Percentiles rank a stretch among this genome's conserved stretches.
Evolutionary conservation across 73 alveolate species (phyloP).

Genomic region (Paramecium caudatum): DNA sequence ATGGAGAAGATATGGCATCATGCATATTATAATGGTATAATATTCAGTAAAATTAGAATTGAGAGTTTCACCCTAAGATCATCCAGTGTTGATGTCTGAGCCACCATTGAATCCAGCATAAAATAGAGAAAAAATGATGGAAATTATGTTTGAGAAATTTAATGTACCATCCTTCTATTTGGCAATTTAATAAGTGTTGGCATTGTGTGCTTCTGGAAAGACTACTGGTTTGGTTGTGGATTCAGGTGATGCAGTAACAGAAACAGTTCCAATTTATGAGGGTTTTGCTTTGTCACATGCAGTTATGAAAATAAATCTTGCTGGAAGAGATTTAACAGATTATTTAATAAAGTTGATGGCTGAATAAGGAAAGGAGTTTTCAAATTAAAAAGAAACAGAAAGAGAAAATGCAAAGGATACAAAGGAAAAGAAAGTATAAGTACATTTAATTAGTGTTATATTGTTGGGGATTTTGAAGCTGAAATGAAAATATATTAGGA

Average conservation of each 20-base stretch:
- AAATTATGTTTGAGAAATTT: slow-evolving; percentile 83
- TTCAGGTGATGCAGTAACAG: slow-evolving; percentile 95
- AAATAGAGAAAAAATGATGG: slow-evolving; percentile 87
- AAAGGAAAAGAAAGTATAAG: slow-evolving; percentile 54
- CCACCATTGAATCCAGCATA: slow-evolving; percentile 85
- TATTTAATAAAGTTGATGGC: slow-evolving; percentile 84
- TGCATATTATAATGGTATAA: slow-evolving; percentile 69
- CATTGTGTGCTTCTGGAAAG: slow-evolving; percentile 97
- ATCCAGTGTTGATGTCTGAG: slow-evolving; percentile 88
- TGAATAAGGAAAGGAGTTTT: slow-evolving; percentile 80
- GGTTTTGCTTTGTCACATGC: slow-evolving; percentile 99
- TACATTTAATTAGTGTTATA: slow-evolving; percentile 76
- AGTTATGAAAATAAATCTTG: slow-evolving; percentile 86
- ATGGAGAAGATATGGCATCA: slow-evolving; percentile 96
- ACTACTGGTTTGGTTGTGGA: slow-evolving; percentile 99
- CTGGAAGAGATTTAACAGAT: slow-evolving; percentile 95
- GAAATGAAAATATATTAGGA: slow-evolving; percentile 85
- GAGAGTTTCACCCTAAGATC: slow-evolving; percentile 87
- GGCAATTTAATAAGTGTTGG: slow-evolving; percentile 80
- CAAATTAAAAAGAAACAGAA: slow-evolving; percentile 70
- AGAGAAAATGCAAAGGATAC: slow-evolving; percentile 77
- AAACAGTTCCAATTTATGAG: slow-evolving; percentile 98
- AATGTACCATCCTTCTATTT: slow-evolving; percentile 70
- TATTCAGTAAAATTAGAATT: slow-evolving; percentile 85
- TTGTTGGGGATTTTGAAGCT: slow-evolving; percentile 83